A percentile compares a stretch with the other conserved stretches of the same genome.
Evolutionary conservation across 176 grass and related monocot genomes (phyloP).

Genomic region (Cymbopogon citratus): DNA sequence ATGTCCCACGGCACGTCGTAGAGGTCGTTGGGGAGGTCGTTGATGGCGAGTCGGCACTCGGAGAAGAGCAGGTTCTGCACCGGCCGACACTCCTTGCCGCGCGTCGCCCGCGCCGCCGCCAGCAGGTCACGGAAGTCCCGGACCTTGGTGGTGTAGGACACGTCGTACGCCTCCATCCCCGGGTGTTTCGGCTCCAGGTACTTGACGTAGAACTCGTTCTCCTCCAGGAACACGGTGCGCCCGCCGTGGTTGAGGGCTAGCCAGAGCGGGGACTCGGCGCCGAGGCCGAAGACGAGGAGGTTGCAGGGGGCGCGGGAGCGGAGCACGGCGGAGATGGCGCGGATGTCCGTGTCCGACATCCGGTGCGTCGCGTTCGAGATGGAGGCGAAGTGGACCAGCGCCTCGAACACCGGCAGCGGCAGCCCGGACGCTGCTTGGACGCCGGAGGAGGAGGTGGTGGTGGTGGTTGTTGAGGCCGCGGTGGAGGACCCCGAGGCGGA

Average conservation of each 20-base stretch:
- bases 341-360: constrained; percentile 63
- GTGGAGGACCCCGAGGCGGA: neutral
- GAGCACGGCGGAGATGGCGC: constrained; percentile 42
- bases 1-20: constrained; percentile 86
- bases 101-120: constrained; percentile 17
- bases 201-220: constrained; percentile 98
- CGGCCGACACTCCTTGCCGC: constrained; percentile 59
- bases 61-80: constrained; percentile 93
- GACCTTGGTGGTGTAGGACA: constrained; percentile 70
- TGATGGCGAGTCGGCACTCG: constrained; percentile 88
- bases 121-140: constrained; percentile 52
- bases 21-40: constrained; percentile 90
- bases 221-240: constrained; percentile 87
- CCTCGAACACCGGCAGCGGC: constrained; percentile 47
- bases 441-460: neutral
- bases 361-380: constrained; percentile 54
- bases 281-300: constrained; percentile 60
- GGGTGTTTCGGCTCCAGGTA: constrained; percentile 73
- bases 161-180: constrained; percentile 86
- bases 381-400: constrained; percentile 67
- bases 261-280: constrained; percentile 64
- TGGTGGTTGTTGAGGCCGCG: neutral
- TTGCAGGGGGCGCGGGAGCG: constrained; percentile 53
- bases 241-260: constrained; percentile 86
- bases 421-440: neutral